These are phyloP conservation scores for Curvularia verruculosa DNA, from an alignment of 2,329 filamentous ascomycete genomes.

Conservation along the genomic window DNA sequence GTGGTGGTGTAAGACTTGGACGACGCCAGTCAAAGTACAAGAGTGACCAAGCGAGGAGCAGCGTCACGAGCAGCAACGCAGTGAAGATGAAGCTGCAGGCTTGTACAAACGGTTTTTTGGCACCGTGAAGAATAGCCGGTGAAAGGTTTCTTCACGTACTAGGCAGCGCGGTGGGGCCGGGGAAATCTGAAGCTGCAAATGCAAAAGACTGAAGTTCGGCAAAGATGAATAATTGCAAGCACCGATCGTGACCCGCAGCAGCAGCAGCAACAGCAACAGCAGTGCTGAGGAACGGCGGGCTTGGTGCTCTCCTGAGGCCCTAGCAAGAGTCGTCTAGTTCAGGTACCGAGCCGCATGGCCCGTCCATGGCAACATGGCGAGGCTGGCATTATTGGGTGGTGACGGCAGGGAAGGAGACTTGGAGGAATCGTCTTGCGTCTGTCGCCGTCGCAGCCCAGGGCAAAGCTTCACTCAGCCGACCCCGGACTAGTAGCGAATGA, in stretches of 20 bases:
- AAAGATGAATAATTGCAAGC: conserved; percentile 41
- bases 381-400: conserved; percentile 42
- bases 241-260: conserved; percentile 41
- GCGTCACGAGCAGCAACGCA: conserved; percentile 33
- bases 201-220: conserved; percentile 34
- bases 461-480: conserved; percentile 29
- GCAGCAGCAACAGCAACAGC: conserved; percentile 1
- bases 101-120: conserved; percentile 27
- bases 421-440: conserved; percentile 29
- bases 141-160: conserved; percentile 37
- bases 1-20: conserved; percentile 38
- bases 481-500: conserved; percentile 25
- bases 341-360: conserved; percentile 43
- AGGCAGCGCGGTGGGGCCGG: conserved; percentile 40
- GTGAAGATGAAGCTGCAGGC: conserved; percentile 24
- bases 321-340: conserved; percentile 30
- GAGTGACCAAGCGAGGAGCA: conserved; percentile 18
- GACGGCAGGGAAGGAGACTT: conserved; percentile 40
- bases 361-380: conserved; percentile 38
- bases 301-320: conserved; percentile 26
- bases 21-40: conserved; percentile 47
- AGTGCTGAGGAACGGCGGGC: not conserved
- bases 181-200: conserved; percentile 33
- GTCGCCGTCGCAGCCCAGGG: conserved; percentile 29
- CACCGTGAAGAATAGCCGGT: conserved; percentile 28